Base-by-base conservation (phyloP, 75 land plant genomes). In the Adiantum capillusveneris region DNA sequence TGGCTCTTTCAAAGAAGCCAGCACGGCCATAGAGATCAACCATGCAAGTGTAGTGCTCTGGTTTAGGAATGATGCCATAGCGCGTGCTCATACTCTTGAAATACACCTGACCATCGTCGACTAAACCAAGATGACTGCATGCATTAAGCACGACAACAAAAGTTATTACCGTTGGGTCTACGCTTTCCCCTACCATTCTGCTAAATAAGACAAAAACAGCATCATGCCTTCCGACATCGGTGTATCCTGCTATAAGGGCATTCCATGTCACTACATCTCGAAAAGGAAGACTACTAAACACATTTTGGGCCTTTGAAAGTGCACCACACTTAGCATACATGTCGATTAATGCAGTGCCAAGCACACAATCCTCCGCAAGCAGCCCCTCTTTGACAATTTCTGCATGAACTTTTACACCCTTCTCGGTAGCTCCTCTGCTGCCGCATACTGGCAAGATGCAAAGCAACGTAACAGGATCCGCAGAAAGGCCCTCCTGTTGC, bases 211-310 rank as follows among this genome's bases (percentile, higher is more conserved):
- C 18, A 14, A 65, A 24, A 20, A 48, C 64, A 20, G 26, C 41
- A 21, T 65, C 39, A n/a, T 20, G 64, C 59, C 41, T n/a, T 1
- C 67, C 68, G 25, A 63, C 29, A 29, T 60, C 67, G 20, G 30
- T 68, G 39, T 62, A 60, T 41, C 49, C 65, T 60, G 50, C 46
- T 21, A 65, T 60, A 22, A 65, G 18, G 26, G 67, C 65, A 27
- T 42, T 62, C 67, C 67, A 65, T 2, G 65, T 61, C 17, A 62
- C 65, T 27, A 65, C 67, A 60, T 65, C 44, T 62, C 49, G 44
- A 16, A 2, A 9, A 16, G 68, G 68, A 42, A 65, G 16, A 16
- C 62, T 29, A 21, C 37, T 17, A 13, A 53, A 20, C 26, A 63
- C 31, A n/a, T 17, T 11, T n/a, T 26, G 18, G 2, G 70, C 65